A percentile compares a stretch with the other conserved stretches of the same genome.
phyloP scores from a whole-genome alignment of 1,284 basidiomycete species.

The Sporisorium exsertum region DNA sequence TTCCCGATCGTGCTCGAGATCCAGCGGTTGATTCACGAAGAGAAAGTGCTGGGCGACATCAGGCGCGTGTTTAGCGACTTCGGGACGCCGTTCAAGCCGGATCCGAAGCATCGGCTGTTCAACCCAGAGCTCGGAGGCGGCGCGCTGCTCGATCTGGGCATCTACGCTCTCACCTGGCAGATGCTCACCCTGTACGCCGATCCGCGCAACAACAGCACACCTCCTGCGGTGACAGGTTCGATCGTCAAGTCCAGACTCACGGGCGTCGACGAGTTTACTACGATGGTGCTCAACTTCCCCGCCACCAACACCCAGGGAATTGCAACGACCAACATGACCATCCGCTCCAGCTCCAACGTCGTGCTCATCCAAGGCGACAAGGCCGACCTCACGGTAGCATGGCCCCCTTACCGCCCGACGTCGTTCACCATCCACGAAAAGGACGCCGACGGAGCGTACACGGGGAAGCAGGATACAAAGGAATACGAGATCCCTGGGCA shows the following conservation, averaged over 20 bases:
- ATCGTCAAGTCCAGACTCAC: slow-evolving; percentile 82
- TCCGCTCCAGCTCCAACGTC: slow-evolving; percentile 10
- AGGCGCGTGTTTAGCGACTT: slow-evolving; percentile 51
- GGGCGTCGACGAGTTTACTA: slow-evolving; percentile 82
- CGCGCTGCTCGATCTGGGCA: slow-evolving; percentile 79
- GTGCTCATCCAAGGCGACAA: slow-evolving; percentile 57
- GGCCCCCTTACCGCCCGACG: slow-evolving; percentile 74
- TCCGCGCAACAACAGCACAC: slow-evolving; percentile 73
- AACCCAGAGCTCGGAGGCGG: slow-evolving; percentile 86
- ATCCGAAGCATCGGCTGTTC: slow-evolving; percentile 80
- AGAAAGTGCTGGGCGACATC: slow-evolving; percentile 50
- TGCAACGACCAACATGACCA: slow-evolving; percentile 41
- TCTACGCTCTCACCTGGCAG: slow-evolving; percentile 66
- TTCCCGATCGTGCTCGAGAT: slow-evolving; percentile 56
- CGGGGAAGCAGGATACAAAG: slow-evolving; percentile 66
- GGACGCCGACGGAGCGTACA: slow-evolving; percentile 41
- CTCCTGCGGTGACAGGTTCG: slow-evolving; percentile 71
- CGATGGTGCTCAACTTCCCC: slow-evolving; percentile 80
- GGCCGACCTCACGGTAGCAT: slow-evolving; percentile 73
- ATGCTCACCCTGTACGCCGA: slow-evolving; percentile 53
- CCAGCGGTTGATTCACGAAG: slow-evolving; percentile 46
- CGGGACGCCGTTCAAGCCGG: slow-evolving; percentile 39
- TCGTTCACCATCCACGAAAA: slow-evolving; percentile 54
- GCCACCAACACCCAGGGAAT: slow-evolving; percentile 67
- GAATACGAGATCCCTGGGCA: slow-evolving; percentile 75